phyloP scores from a whole-genome alignment of 2,329 filamentous ascomycete genomes.

The Ophiostoma ulmi region DNA sequence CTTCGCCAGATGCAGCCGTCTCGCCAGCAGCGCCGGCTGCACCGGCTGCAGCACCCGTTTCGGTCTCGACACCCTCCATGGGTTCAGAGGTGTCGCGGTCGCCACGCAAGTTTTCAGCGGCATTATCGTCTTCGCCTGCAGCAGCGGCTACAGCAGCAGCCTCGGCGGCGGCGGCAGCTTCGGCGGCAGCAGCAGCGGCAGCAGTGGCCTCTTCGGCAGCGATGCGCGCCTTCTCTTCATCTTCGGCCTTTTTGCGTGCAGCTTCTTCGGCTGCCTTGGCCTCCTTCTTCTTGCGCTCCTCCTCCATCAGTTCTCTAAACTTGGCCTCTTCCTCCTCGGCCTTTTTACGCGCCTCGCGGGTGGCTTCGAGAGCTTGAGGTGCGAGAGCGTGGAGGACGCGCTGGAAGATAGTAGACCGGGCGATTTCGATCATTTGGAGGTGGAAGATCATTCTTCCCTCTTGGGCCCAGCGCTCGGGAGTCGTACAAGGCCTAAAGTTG shows the following conservation, averaged over 20 bases:
- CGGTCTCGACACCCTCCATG: slow-evolving; percentile 49
- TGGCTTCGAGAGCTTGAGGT: slow-evolving; percentile 76
- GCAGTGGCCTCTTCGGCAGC: slow-evolving; percentile 53
- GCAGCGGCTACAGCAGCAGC: slow-evolving; percentile 33
- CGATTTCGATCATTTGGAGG: slow-evolving; percentile 56
- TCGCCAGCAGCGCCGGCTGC: neutral
- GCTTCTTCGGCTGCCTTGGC: slow-evolving; percentile 68
- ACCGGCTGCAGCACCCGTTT: neutral
- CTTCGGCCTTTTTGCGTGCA: slow-evolving; percentile 58
- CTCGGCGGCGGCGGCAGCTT: slow-evolving; percentile 48
- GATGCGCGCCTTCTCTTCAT: slow-evolving; percentile 54
- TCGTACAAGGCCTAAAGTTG: slow-evolving; percentile 66
- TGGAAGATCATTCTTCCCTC: slow-evolving; percentile 86
- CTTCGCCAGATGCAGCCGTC: neutral
- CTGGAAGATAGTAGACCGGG: slow-evolving; percentile 61
- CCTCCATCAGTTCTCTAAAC: slow-evolving; percentile 50
- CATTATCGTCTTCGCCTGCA: slow-evolving; percentile 32
- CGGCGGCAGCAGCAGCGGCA: slow-evolving; percentile 55
- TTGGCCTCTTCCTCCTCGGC: slow-evolving; percentile 54
- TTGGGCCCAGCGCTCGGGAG: slow-evolving; percentile 76
- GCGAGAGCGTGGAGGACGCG: slow-evolving; percentile 65
- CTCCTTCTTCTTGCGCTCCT: slow-evolving; percentile 57
- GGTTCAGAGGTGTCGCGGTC: slow-evolving; percentile 39
- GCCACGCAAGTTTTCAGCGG: slow-evolving; percentile 29
- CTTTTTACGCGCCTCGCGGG: slow-evolving; percentile 63